These are phyloP conservation scores for Aechmea fasciata DNA, from an alignment of 176 grass and related monocot species.

Conservation along the genomic window DNA sequence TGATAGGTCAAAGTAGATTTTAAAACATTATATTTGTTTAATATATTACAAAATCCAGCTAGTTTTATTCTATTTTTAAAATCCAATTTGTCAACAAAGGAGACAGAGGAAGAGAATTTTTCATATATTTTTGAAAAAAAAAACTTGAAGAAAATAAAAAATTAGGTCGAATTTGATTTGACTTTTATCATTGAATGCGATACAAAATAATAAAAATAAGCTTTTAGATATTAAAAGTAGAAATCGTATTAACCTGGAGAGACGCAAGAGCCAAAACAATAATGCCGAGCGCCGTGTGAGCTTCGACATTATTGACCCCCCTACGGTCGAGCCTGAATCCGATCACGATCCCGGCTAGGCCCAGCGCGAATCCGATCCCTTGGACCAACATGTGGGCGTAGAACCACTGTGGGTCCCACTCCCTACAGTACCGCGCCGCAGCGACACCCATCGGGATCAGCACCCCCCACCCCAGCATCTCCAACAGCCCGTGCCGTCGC, in stretches of 20 bases:
- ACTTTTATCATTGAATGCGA: neutral
- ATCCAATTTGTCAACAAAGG: no score
- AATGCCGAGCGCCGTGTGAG: conserved; percentile 73
- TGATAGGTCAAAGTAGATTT: no score
- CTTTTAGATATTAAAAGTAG: neutral
- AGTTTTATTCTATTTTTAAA: no score
- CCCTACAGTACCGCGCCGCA: conserved; percentile 61
- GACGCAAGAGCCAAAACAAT: conserved; percentile 38
- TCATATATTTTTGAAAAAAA: no score
- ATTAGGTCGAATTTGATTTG: neutral
- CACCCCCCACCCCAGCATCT: conserved; percentile 70
- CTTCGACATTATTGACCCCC: conserved; percentile 34
- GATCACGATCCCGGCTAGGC: conserved; percentile 41
- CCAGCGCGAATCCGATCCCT: conserved; percentile 32
- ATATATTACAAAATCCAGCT: no score
- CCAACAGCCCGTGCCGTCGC: conserved; percentile 50
- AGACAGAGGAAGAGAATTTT: no score
- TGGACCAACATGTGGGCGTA: conserved; percentile 65
- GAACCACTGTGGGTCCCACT: conserved; percentile 63
- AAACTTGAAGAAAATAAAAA: neutral
- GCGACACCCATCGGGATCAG: conserved; percentile 62
- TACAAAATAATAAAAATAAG: neutral
- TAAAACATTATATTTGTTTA: no score
- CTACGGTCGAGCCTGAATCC: conserved; percentile 45
- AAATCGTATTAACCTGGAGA: conserved; percentile 46